Base-by-base conservation (phyloP, 1,284 basidiomycete genomes). In the Puccinia triticina region DNA sequence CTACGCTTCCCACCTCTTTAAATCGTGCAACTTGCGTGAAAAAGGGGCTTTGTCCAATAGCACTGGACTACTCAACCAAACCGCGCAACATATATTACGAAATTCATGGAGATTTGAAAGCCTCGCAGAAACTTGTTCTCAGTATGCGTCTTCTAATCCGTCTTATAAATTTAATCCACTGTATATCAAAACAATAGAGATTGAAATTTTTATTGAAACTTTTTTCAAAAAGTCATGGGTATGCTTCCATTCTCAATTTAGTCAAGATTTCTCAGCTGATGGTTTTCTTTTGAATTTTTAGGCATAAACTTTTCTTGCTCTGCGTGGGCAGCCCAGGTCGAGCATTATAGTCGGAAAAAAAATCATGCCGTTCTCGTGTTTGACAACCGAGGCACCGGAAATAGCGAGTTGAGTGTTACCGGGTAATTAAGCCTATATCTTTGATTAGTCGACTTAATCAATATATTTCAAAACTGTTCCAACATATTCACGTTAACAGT, bases 361-460 rank as follows among this genome's bases (percentile, higher is more conserved):
- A 81, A 83, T n/a, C 88, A 92, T 83, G 91, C 91, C 0, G 88
- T 91, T 8, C 88, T 96, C 1, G 93, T 94, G 0, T 93, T 95
- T 84, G 94, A 96, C 86, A 95, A 96, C 86, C 90, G 94, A 59
- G 94, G 94, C 0, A 93, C 93, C 0, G 93, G 94, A 8, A 91
- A 94, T 0, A 87, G 76, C 57, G 48, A 75, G 73, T 75, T 72
- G 46, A 72, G 69, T 72, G 14, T 37, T 34, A 12, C 11, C 64
- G 21, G 32, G 4, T 32, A 16, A 34, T 61, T 14, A 34, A n/a
- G n/a, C n/a, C n/a, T 61, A 34, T 61, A 11, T 61, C 7, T 34
- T 61, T 61, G 29, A 2, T 8, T n/a, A 5, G 46, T 50, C 11
- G 40, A 34, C 29, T 21, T 18, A 50, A 7, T 26, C 18, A 3